Base-by-base conservation (phyloP, 2,329 filamentous ascomycete genomes). In the Aquanectria penicillioides region DNA sequence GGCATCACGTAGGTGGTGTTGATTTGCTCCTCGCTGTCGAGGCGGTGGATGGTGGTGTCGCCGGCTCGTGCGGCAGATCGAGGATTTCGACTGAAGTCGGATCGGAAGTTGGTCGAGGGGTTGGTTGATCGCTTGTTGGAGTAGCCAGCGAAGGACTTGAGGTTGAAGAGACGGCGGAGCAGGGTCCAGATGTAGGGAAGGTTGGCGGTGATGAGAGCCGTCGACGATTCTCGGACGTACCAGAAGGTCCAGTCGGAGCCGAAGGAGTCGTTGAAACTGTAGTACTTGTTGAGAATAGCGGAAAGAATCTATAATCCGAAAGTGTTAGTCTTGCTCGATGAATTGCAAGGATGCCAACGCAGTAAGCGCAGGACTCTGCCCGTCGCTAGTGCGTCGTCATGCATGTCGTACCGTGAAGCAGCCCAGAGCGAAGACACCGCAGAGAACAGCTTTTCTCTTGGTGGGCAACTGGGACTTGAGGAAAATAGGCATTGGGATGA, bases 401-500 rank as follows among this genome's bases (percentile, higher is more conserved):
- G 8, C 28, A 11, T 20, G 25, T 72, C 78, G 58, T 73, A 81
- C 80, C 1, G 81, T 81, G 47, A 83, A 83, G 29, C 74, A 61
- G 8, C 80, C 81, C 26, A 83, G 65, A 9, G 76, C 73, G 56
- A 83, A 82, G 22, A 83, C 75, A 5, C 69, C 70, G 43, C 76
- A 76, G 1, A 89, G 77, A 1, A 86, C 76, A 0, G 81, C 50
- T 71, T 88, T 88, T 66, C 84, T 81, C 68, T 79, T 83, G 2
- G 75, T 34, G 6, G 78, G 74, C 2, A 88, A 74, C 40, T 80
- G 78, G 1, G 86, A 79, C 22, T 78, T 78, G 10, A 83, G 63
- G 22, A 88, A 76, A 22, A 83, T 63, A 2, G 85, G 85, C 61
- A 88, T 77, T 1, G 85, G 84, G 17, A 89, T 81, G 4, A 78